These are phyloP conservation scores for Nicotiana otophora DNA, from an alignment of 257 asterid species.

Conservation along the genomic window DNA sequence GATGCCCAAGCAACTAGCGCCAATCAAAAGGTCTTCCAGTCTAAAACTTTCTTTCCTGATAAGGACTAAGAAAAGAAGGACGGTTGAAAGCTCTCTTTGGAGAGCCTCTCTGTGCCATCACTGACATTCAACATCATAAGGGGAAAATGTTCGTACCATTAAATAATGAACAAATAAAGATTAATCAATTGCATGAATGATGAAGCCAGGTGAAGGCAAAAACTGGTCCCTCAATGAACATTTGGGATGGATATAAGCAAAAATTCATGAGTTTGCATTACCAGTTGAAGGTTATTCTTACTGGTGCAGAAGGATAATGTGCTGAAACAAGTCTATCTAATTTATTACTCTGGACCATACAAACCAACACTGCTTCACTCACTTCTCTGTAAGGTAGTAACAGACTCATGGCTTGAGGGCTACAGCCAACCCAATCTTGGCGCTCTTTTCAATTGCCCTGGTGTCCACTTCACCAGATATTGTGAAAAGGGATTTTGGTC, in stretches of 20 bases:
- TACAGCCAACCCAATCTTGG: slow-evolving; percentile 79
- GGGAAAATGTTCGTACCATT: background rate
- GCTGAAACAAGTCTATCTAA: slow-evolving; percentile 12
- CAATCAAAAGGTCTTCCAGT: background rate
- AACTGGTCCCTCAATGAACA: background rate
- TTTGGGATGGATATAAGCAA: background rate
- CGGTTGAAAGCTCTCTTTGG: background rate
- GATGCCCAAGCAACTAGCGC: background rate
- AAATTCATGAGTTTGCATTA: slow-evolving; percentile 1
- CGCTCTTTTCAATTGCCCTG: slow-evolving; percentile 83
- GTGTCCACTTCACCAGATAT: slow-evolving; percentile 98
- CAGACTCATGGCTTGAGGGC: slow-evolving; percentile 77
- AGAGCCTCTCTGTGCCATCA: background rate
- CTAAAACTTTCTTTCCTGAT: background rate
- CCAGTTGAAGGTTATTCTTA: background rate
- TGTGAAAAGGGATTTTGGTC: slow-evolving; percentile 83
- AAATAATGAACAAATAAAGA: background rate
- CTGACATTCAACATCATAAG: background rate
- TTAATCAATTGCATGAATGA: background rate
- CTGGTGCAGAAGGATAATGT: background rate
- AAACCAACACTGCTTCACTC: background rate
- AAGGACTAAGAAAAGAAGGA: background rate
- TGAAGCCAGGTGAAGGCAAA: background rate
- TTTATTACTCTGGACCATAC: slow-evolving; percentile 31
- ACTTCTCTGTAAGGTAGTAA: background rate